These are phyloP conservation scores for Lanmaoa rubissima DNA, from an alignment of 768 basidiomycete genomes.

Conservation along the genomic window DNA sequence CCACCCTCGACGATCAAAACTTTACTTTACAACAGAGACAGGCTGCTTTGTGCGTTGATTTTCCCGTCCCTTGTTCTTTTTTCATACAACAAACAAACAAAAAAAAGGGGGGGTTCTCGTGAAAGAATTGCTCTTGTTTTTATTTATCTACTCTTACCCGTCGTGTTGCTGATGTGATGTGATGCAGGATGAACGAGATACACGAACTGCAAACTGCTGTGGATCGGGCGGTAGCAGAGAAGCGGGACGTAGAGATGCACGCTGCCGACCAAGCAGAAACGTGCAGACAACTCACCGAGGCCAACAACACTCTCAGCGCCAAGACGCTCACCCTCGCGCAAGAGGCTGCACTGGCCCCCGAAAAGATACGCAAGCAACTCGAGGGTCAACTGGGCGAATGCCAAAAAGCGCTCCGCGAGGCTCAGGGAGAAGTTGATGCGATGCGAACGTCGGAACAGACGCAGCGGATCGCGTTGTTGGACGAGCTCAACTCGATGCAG, in stretches of 20 bases:
- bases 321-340: constrained; percentile 53
- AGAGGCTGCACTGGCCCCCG: constrained; percentile 36
- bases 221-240: constrained; percentile 60
- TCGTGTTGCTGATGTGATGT: neutral
- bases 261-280: constrained; percentile 75
- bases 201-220: constrained; percentile 57
- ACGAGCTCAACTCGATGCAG: constrained; percentile 84
- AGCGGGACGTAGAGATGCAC: constrained; percentile 63
- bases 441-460: constrained; percentile 72
- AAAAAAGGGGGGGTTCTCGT: no score
- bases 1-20: constrained; percentile 75
- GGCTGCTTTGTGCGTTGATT: constrained; percentile 51
- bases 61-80: neutral
- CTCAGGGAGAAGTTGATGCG: constrained; percentile 65
- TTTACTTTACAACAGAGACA: constrained; percentile 48
- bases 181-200: constrained; percentile 62
- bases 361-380: constrained; percentile 58
- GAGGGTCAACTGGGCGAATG: constrained; percentile 62
- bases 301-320: constrained; percentile 75
- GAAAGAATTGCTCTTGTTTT: neutral
- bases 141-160: neutral
- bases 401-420: constrained; percentile 58
- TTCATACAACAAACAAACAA: no score
- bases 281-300: constrained; percentile 68
- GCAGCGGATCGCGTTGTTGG: constrained; percentile 80